Percentiles rank a stretch among this genome's conserved stretches.
Conservation (phyloP, 352 stramenopile species). For the Globisporangium ultimum region DNA sequence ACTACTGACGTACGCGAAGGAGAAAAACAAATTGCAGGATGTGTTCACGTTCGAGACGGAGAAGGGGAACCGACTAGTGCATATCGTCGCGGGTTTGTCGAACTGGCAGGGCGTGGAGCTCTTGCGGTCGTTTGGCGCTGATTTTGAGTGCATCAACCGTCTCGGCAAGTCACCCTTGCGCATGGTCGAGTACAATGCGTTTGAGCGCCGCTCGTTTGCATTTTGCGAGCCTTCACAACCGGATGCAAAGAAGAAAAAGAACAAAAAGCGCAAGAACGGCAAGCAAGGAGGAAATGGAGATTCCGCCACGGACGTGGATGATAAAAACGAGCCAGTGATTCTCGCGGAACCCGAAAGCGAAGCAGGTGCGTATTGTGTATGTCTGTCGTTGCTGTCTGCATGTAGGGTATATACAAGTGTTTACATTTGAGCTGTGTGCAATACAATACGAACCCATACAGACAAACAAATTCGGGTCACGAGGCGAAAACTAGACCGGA, state of each 20-base stretch:
- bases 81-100: conserved; percentile 42
- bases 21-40: conserved; percentile 21
- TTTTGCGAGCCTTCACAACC: conserved; percentile 28
- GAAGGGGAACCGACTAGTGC: conserved; percentile 43
- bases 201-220: conserved; percentile 40
- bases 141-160: conserved; percentile 25
- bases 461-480: conserved; percentile 30
- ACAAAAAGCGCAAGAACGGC: conserved; percentile 12
- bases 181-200: conserved; percentile 56
- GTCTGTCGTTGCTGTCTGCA: background rate
- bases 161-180: conserved; percentile 32
- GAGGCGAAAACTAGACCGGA: conserved; percentile 24
- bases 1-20: conserved; percentile 36
- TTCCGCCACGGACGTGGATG: background rate
- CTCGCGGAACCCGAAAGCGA: conserved; percentile 22
- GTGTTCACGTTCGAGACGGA: conserved; percentile 37
- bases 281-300: background rate
- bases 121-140: conserved; percentile 29
- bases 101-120: conserved; percentile 46
- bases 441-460: conserved; percentile 7
- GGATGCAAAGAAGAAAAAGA: conserved; percentile 8
- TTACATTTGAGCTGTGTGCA: background rate
- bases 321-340: background rate
- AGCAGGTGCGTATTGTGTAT: conserved; percentile 26
- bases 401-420: background rate